Percentiles rank a stretch among this genome's conserved stretches.
These are phyloP conservation scores for Ziziphus jujuba DNA, from an alignment of 306 rosid genomes.

Conservation along the genomic window DNA sequence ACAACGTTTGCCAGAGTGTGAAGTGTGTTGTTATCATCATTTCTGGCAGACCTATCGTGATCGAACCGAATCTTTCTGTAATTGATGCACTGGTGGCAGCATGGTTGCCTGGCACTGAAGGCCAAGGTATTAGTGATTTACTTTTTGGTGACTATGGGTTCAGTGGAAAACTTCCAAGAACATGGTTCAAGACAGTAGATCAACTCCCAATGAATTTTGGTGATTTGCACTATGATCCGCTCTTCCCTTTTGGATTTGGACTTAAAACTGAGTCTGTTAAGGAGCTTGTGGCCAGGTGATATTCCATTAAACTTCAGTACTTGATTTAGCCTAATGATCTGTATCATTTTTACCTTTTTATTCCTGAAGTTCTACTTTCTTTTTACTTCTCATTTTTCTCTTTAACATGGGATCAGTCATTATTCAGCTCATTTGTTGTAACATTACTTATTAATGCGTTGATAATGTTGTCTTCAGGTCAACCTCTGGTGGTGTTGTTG, in stretches of 20 bases:
- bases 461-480: slow-evolving; percentile 53
- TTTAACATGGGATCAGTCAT: not conserved
- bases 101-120: slow-evolving; percentile 94
- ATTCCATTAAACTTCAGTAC: not conserved
- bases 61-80: slow-evolving; percentile 68
- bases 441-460: not conserved
- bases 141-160: slow-evolving; percentile 87
- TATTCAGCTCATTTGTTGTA: not conserved
- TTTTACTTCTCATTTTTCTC: not conserved
- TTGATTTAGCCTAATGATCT: not conserved
- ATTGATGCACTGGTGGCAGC: slow-evolving; percentile 81
- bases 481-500: slow-evolving; percentile 51
- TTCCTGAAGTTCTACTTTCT: not conserved
- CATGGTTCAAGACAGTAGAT: slow-evolving; percentile 87
- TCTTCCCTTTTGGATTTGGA: slow-evolving; percentile 82
- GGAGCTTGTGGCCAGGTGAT: slow-evolving; percentile 65
- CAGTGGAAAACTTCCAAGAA: slow-evolving; percentile 83
- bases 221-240: slow-evolving; percentile 93
- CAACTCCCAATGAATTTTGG: slow-evolving; percentile 91
- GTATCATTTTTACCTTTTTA: not conserved
- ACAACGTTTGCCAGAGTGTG: slow-evolving; percentile 62
- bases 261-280: slow-evolving; percentile 64
- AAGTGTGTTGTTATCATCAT: slow-evolving; percentile 69
- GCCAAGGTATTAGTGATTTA: slow-evolving; percentile 84
- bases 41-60: slow-evolving; percentile 84